Evolutionary conservation across 345 rosid species (phyloP), one percentile per base, ranked within the genome.

Genomic region (Excoecaria cochinchinensis): DNA sequence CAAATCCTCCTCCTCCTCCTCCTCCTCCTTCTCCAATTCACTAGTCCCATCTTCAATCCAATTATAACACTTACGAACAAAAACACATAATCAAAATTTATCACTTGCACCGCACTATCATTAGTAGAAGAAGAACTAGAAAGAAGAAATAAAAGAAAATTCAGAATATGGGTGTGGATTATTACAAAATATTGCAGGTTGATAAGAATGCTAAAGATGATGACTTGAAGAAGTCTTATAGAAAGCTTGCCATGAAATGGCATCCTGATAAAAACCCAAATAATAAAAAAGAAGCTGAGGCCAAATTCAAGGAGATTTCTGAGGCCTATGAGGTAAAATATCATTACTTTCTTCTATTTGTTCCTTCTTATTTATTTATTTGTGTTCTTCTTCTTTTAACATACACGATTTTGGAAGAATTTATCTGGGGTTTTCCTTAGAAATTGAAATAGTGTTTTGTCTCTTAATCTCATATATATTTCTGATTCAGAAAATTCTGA

Each of bases 161-260:
- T 22, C 16, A 14, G 4, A 14, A 70, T 22, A 87, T 87, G 89
- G 85, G 88, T 55, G 86, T 82, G 0, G 93, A 87, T 75, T 90
- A 90, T 75, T 91, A 82, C 73, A 89, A 86, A 67, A 67, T 87
- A 39, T 83, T 93, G 77, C 76, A 86, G 75, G 97, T 93, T 0
- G 92, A 90, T 57, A 90, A 77, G 85, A 85, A 74, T 72, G 93
- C 92, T 1, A 87, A 69, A 19, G 97, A 91, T 53, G 98, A 90
- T 0, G 98, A 91, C 69, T 76, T 91, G 72, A 93, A 89, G 92
- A 93, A 93, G 83, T 88, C 98, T 46, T 93, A 93, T 68, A 79
- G 97, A 58, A 93, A 87, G 80, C 96, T 93, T 53, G 98, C 98
- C 40, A 89, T 91, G 94, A 91, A 90, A 71, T 91, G 98, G 97